Evolutionary conservation across 202 grass and related monocot species (phyloP), one percentile per base, ranked within the genome.

Genomic region (Digitaria exilis): DNA sequence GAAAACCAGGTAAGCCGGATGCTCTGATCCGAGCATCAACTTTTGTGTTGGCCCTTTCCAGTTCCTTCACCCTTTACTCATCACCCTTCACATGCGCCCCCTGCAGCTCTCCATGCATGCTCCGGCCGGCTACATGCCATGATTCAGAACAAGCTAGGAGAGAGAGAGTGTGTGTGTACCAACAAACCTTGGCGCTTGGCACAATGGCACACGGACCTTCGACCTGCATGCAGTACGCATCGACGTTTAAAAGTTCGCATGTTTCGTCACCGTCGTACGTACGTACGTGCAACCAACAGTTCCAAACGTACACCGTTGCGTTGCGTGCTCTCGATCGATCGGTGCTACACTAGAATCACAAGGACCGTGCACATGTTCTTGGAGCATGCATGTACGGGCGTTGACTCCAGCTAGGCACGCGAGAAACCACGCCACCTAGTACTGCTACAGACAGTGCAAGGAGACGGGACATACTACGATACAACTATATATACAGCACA

Each of bases 41-140:
- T 89, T 89, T 86, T 44, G 22, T 86, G 73, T 74, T 74, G 57
- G 66, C 66, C 58, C 73, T 74, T 89, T 74, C 28, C 59, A 14
- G 79, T 59, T 55, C 15, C n/a, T n/a, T n/a, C n/a, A n/a, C n/a
- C n/a, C n/a, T n/a, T n/a, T 25, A 42, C 65, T 28, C 72, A 26
- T 72, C 77, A 55, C 28, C 3, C 9, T 59, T 65, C 88, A 90
- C 83, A 68, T 86, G 87, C 76, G 66, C 22, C 77, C n/a, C n/a
- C 44, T 62, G 74, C 68, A 31, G 75, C 15, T 64, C n/a, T n/a
- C 46, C 77, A 61, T 76, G 77, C 66, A 71, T 50, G 86, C 69
- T 46, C 69, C 65, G 59, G n/a, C n/a, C n/a, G n/a, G 39, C 66
- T 57, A 67, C 2, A 54, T 24, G 76, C 35, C 48, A 74, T 80